Percentiles rank a stretch among this genome's conserved stretches.
Conservation (phyloP, 768 basidiomycete species). For the Chalciporus piperatus region DNA sequence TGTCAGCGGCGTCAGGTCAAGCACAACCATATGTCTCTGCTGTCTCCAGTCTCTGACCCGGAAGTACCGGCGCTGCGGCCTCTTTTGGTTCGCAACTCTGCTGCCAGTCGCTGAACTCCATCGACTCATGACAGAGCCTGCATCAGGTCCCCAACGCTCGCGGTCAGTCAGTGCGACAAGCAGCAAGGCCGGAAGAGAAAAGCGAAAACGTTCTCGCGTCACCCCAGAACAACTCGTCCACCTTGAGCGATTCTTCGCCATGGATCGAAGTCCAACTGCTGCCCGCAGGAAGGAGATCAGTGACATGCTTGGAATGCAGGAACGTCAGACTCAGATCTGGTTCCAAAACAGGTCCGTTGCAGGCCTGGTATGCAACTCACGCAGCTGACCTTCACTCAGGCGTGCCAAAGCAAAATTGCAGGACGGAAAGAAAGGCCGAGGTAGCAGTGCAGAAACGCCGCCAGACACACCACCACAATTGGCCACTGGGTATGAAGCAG, state of each 20-base stretch:
- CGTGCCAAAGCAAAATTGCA: conserved; percentile 80
- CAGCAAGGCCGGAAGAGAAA: conserved; percentile 45
- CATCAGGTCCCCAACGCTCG: conserved; percentile 36
- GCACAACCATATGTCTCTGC: conserved; percentile 22
- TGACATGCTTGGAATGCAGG: conserved; percentile 73
- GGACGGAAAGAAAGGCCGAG: conserved; percentile 51
- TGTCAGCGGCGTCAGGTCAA: conserved; percentile 27
- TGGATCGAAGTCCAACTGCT: conserved; percentile 71
- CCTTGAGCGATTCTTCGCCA: conserved; percentile 66
- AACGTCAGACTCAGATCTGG: conserved; percentile 88
- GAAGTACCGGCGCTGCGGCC: conserved; percentile 9
- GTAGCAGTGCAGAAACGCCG: conserved; percentile 35
- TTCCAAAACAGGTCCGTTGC: conserved; percentile 68
- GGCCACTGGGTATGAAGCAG: conserved; percentile 50
- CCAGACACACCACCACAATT: conserved; percentile 53
- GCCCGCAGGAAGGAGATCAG: conserved; percentile 71
- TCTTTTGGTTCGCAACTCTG: conserved; percentile 28
- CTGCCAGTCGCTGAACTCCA: conserved; percentile 22
- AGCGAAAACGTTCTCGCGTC: conserved; percentile 74
- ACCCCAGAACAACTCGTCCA: conserved; percentile 78
- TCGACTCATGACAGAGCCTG: conserved; percentile 30
- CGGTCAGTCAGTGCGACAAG: conserved; percentile 23
- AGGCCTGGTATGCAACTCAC: background rate
- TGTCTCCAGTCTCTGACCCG: conserved; percentile 27
- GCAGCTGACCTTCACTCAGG: conserved; percentile 34